Evolutionary conservation across 176 grass and related monocot species (phyloP).

Genomic region (Elymus sibiricus): DNA sequence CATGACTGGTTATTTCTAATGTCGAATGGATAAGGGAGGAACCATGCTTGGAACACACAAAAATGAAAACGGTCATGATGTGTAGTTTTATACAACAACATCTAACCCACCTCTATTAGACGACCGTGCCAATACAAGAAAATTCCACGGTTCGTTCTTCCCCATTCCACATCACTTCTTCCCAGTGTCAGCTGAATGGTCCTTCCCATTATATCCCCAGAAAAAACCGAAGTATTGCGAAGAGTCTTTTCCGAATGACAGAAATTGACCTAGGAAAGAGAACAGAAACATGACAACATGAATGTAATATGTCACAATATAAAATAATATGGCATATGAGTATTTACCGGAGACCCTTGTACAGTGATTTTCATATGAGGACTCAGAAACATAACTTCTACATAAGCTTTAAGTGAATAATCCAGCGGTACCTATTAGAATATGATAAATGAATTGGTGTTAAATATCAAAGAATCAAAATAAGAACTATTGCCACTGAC

Average conservation of each 20-base stretch:
- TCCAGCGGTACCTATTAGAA: conserved; percentile 65
- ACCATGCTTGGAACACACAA: not conserved
- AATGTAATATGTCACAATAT: conserved; percentile 20
- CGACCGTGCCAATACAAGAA: conserved; percentile 95
- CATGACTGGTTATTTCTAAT: not conserved
- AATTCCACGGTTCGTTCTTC: conserved; percentile 71
- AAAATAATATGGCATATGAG: not conserved
- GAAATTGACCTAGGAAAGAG: conserved; percentile 45
- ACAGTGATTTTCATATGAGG: conserved; percentile 74
- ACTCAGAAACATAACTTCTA: conserved; percentile 80
- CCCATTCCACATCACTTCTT: conserved; percentile 79
- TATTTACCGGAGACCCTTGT: conserved; percentile 62
- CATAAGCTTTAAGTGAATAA: conserved; percentile 77
- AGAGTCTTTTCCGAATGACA: conserved; percentile 61
- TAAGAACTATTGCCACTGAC: not conserved
- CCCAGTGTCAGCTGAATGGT: conserved; percentile 58
- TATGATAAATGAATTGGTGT: not conserved
- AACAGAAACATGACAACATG: conserved; percentile 2
- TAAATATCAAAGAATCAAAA: not conserved
- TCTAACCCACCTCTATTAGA: conserved; percentile 63
- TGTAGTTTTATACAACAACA: not conserved
- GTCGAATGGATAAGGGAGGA: not conserved
- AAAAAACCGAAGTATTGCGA: conserved; percentile 54
- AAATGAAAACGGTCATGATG: not conserved
- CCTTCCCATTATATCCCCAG: conserved; percentile 64